phyloP scores from a whole-genome alignment of 495 filamentous ascomycete genomes.

The Tuber microsphaerosporum region DNA sequence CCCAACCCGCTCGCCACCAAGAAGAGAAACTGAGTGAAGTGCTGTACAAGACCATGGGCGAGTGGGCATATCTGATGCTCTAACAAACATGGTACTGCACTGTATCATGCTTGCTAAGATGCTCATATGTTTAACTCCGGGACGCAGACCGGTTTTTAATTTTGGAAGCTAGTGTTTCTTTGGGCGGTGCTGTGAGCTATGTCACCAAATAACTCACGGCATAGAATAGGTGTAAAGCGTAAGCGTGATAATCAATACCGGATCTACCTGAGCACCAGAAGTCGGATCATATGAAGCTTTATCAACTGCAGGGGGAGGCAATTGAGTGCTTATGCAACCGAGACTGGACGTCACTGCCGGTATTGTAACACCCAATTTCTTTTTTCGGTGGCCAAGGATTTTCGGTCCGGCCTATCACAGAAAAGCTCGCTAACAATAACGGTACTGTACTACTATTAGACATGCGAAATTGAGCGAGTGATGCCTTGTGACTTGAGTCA shows the following conservation, averaged over 20 bases:
- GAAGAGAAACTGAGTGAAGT: neutral
- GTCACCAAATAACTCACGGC: neutral
- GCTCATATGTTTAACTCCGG: neutral
- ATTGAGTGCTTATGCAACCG: neutral
- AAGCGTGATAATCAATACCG: neutral
- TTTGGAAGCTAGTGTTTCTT: neutral
- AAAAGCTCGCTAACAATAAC: neutral
- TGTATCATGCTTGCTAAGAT: neutral
- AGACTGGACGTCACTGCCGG: neutral
- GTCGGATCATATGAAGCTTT: neutral
- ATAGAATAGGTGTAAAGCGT: neutral
- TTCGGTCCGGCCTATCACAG: neutral
- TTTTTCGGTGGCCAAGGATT: neutral
- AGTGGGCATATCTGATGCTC: neutral
- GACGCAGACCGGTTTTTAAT: neutral
- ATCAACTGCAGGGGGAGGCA: neutral
- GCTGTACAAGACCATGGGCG: neutral
- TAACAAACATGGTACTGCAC: neutral
- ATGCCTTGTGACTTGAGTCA: neutral
- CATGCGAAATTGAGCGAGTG: neutral
- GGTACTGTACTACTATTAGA: no score
- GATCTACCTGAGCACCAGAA: neutral
- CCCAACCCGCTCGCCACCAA: neutral
- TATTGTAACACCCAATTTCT: neutral
- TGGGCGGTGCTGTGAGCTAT: neutral